These are phyloP conservation scores for Polygonum maritimum DNA, from an alignment of 148 eudicot species.

Conservation along the genomic window DNA sequence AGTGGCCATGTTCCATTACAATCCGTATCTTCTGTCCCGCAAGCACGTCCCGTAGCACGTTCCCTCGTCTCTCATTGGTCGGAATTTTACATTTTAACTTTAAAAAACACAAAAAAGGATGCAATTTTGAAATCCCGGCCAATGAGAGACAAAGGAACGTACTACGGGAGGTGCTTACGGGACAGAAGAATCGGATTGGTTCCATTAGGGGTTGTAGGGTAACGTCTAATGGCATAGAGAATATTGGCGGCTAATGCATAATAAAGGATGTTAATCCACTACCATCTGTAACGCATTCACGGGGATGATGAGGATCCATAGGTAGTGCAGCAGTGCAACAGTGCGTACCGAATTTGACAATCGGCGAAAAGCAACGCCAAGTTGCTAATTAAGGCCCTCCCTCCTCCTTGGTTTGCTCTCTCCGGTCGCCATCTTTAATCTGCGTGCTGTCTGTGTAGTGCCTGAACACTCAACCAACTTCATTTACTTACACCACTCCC, in stretches of 20 bases:
- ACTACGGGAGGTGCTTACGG: no score
- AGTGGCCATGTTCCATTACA: no score
- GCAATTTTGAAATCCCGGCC: no score
- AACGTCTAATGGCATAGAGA: background rate
- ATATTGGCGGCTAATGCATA: background rate
- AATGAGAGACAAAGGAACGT: no score
- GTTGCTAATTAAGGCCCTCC: background rate
- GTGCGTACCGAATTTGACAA: background rate
- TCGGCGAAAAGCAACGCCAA: background rate
- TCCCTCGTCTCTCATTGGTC: no score
- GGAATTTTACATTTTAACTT: no score
- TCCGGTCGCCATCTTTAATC: background rate
- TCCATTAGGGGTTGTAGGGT: background rate
- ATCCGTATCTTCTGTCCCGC: no score
- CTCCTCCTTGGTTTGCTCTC: background rate
- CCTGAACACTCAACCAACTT: background rate
- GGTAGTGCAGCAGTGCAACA: background rate
- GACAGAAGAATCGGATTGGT: no score
- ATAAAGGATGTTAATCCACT: background rate
- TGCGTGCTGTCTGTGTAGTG: background rate
- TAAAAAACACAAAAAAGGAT: no score
- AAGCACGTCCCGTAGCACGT: no score
- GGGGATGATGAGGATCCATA: background rate
- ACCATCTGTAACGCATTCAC: background rate
- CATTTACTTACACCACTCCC: slow-evolving; percentile 3